These are phyloP conservation scores for Pythium brassicae DNA, from an alignment of 352 stramenopile species.

Conservation along the genomic window DNA sequence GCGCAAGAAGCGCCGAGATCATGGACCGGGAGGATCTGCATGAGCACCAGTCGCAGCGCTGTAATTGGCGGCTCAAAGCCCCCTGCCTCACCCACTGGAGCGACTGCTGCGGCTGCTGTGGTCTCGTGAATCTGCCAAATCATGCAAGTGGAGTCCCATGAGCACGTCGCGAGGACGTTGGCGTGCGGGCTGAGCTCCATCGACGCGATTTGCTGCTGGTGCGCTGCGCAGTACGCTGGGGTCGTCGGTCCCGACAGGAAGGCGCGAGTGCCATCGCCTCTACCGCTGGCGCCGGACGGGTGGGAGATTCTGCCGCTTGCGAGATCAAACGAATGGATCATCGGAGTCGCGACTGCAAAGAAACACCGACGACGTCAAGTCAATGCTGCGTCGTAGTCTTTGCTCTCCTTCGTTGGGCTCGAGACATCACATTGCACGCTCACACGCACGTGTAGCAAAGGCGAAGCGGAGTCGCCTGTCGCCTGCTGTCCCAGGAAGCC, in stretches of 20 bases:
- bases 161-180: slow-evolving; percentile 36
- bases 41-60: slow-evolving; percentile 14
- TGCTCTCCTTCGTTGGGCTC: neutral
- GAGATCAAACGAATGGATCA: slow-evolving; percentile 9
- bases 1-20: slow-evolving; percentile 26
- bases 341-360: neutral
- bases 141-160: slow-evolving; percentile 62
- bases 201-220: slow-evolving; percentile 53
- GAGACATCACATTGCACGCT: slow-evolving; percentile 6
- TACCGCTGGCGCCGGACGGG: neutral
- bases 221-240: slow-evolving; percentile 11
- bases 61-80: neutral
- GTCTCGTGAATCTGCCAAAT: slow-evolving; percentile 28
- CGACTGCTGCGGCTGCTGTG: neutral
- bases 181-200: slow-evolving; percentile 38
- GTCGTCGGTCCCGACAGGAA: too few species aligned
- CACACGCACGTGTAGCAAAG: slow-evolving; percentile 33
- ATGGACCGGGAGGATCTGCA: slow-evolving; percentile 38
- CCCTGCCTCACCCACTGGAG: too few species aligned
- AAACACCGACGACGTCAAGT: neutral
- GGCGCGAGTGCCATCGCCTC: too few species aligned
- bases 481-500: neutral
- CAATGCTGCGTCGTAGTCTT: neutral
- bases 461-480: slow-evolving; percentile 20
- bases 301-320: slow-evolving; percentile 4